Evolutionary conservation across 495 filamentous ascomycete species (phyloP).

Genomic region (Platismatia glauca): DNA sequence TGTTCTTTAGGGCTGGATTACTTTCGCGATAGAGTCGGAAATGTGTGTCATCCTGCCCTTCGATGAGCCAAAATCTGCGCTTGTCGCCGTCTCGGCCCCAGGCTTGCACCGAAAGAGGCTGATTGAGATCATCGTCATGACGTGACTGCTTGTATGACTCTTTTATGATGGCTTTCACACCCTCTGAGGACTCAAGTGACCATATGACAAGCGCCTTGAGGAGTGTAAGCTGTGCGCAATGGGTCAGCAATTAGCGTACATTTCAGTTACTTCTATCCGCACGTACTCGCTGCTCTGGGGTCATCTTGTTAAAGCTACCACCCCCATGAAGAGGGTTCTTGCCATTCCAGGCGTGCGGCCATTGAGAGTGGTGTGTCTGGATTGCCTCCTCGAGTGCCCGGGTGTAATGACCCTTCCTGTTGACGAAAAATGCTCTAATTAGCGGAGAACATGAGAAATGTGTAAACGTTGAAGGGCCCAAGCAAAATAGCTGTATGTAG

Average conservation of each 20-base stretch:
- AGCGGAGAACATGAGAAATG: conserved; percentile 6
- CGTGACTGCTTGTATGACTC: conserved; percentile 83
- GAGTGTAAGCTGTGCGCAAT: conserved; percentile 58
- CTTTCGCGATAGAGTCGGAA: conserved; percentile 95
- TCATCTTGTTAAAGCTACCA: conserved; percentile 69
- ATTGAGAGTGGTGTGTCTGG: conserved; percentile 74
- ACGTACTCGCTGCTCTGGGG: conserved; percentile 70
- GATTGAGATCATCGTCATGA: conserved; percentile 86
- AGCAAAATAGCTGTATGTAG: background rate
- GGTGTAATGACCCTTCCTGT: conserved; percentile 74
- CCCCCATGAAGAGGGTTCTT: conserved; percentile 76
- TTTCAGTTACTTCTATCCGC: conserved; percentile 17
- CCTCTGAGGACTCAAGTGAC: conserved; percentile 84
- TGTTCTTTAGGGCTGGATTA: conserved; percentile 65
- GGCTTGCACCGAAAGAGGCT: conserved; percentile 84
- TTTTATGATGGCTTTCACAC: conserved; percentile 67
- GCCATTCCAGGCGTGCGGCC: conserved; percentile 78
- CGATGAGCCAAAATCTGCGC: conserved; percentile 85
- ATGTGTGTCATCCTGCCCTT: conserved; percentile 86
- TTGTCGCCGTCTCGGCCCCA: conserved; percentile 91
- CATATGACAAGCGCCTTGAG: conserved; percentile 77
- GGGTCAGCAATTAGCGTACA: conserved; percentile 20
- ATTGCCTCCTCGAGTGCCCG: conserved; percentile 92
- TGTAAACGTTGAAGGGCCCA: background rate
- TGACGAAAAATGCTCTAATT: background rate